These are phyloP conservation scores for Vitellaria paradoxa DNA, from an alignment of 179 eudicot species.

Conservation along the genomic window DNA sequence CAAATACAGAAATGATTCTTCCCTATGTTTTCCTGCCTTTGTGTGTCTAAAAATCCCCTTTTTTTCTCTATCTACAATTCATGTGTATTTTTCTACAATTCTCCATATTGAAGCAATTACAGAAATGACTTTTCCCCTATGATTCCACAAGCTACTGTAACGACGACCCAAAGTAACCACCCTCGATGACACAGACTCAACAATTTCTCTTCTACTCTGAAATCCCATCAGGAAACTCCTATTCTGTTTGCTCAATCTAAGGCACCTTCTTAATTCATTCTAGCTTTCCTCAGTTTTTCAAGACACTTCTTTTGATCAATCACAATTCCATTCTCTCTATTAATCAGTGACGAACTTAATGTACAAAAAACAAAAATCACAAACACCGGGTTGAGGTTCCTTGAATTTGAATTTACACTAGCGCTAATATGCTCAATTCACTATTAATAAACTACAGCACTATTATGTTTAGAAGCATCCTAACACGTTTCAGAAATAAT, in stretches of 20 bases:
- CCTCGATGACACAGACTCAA: background rate
- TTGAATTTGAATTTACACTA: too few relatives aligned
- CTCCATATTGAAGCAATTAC: background rate
- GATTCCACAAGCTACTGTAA: background rate
- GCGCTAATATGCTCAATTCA: too few relatives aligned
- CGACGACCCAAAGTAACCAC: background rate
- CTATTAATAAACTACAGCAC: background rate
- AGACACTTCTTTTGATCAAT: background rate
- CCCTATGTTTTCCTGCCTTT: too few relatives aligned
- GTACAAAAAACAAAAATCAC: background rate
- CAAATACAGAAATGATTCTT: too few relatives aligned
- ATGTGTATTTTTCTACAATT: background rate
- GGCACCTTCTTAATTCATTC: constrained; percentile 1
- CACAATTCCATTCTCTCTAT: background rate
- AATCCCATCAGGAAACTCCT: background rate
- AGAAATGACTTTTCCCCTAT: background rate
- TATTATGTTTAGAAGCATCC: too few relatives aligned
- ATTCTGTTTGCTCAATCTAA: background rate
- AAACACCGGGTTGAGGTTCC: background rate
- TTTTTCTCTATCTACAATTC: too few relatives aligned
- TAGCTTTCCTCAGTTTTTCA: background rate
- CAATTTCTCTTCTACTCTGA: background rate
- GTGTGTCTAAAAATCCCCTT: too few relatives aligned
- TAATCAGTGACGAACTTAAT: background rate
- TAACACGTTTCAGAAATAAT: too few relatives aligned